Base-by-base conservation (phyloP, 2,329 filamentous ascomycete genomes). In the Teratosphaeria epicoccoides region DNA sequence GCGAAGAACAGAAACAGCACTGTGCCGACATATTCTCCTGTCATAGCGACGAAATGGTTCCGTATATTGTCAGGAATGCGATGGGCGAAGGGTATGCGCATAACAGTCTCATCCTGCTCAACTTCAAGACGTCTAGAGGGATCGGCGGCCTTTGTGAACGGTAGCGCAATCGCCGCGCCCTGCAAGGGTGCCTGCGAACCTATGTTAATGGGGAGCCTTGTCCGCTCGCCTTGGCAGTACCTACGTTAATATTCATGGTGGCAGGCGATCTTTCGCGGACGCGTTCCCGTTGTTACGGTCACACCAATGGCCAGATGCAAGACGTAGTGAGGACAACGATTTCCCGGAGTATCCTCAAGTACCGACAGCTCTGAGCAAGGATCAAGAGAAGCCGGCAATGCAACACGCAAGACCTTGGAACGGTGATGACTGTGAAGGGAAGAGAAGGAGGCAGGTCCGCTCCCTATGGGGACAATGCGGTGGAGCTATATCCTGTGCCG, bases 1-100 rank as follows among this genome's bases (percentile, higher is more conserved):
- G 71, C 71, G 49, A 74, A 71, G 63, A 68, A 73, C 26, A 74
- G 64, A 50, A 74, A 74, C 53, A 74, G 66, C 6, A 70, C 68
- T 0, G 71, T 73, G 24, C 71, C 71, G 6, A 72, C 69, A 46
- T 69, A 73, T 49, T 74, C 71, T 50, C 68, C 68, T 37, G 53
- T 53, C 50, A 63, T 58, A 24, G 65, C 64, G 11, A 66, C 57
- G 53, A 65, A 60, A 49, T 66, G 63, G 44, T 62, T 62, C 47
- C 63, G 60, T 26, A 63, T 47, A 22, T 51, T 52, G 43, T 64
- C 59, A 2, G 63, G 63, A 11, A 65, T 7, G 55, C 55, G 46
- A 53, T 50, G 49, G 49, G 51, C 55, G 24, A 63, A 58, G 7
- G 64, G 64, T 6, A 67, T 51, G 25, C 64, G 64, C 14, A 61